Evolutionary conservation across 2,329 filamentous ascomycete species (phyloP).

Genomic region (Aspergillus viridinutans): DNA sequence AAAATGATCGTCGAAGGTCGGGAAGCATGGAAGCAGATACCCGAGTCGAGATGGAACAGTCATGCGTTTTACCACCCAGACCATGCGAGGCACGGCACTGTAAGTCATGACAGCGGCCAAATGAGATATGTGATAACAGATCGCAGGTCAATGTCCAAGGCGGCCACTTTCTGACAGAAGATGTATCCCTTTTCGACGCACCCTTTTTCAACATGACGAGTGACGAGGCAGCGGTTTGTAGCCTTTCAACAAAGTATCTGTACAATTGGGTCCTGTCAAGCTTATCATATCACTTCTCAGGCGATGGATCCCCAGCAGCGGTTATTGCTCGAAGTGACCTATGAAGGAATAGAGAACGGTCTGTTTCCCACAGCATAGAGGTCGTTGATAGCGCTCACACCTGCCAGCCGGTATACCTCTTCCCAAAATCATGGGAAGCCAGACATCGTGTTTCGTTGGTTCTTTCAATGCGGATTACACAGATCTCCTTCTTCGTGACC

Average conservation of each 20-base stretch:
- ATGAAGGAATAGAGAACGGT: slow-evolving; percentile 29
- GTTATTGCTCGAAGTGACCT: slow-evolving; percentile 26
- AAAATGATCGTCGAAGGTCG: slow-evolving; percentile 17
- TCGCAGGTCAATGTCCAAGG: slow-evolving; percentile 23
- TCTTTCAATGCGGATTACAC: slow-evolving; percentile 27
- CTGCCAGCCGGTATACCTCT: slow-evolving; percentile 25
- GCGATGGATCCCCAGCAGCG: slow-evolving; percentile 30
- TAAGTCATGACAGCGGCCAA: slow-evolving; percentile 5
- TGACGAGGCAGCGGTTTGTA: slow-evolving; percentile 26
- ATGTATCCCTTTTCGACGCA: slow-evolving; percentile 28
- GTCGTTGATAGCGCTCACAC: neutral
- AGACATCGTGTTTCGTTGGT: slow-evolving; percentile 29
- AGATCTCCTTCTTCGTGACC: slow-evolving; percentile 27
- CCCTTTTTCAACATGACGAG: slow-evolving; percentile 32
- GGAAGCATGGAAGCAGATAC: slow-evolving; percentile 19
- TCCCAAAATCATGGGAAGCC: slow-evolving; percentile 18
- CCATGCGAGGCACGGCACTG: slow-evolving; percentile 20
- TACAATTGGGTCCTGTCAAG: neutral
- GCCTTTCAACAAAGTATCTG: neutral
- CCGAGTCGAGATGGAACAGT: slow-evolving; percentile 17
- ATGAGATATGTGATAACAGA: neutral
- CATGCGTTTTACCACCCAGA: slow-evolving; percentile 25
- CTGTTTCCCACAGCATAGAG: neutral
- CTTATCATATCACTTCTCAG: slow-evolving; percentile 1
- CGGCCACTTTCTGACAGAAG: slow-evolving; percentile 24